A percentile compares a stretch with the other conserved stretches of the same genome.
Evolutionary conservation across 345 rosid genomes (phyloP).

Genomic region (Bruguiera gymnorhiza): DNA sequence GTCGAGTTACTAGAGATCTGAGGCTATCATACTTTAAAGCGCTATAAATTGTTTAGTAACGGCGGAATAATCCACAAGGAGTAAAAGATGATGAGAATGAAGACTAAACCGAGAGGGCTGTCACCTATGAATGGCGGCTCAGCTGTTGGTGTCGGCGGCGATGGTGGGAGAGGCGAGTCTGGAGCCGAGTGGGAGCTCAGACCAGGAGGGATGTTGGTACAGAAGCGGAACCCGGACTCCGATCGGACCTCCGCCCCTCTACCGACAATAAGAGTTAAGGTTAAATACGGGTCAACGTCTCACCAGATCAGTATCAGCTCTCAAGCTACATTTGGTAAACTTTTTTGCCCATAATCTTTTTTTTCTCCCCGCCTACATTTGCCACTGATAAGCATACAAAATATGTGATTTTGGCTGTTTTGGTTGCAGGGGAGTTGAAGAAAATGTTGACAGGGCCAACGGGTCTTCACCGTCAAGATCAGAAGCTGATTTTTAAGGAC

Average conservation of each 20-base stretch:
- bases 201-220: constrained; percentile 99
- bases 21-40: constrained; percentile 11
- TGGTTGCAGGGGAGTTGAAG: constrained; percentile 83
- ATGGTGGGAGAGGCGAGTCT: constrained; percentile 35
- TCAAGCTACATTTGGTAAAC: constrained; percentile 85
- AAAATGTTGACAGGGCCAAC: constrained; percentile 85
- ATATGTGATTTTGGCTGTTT: neutral
- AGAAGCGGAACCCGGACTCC: constrained; percentile 75
- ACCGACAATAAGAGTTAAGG: constrained; percentile 83
- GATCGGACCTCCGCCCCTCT: constrained; percentile 62
- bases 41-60: constrained; percentile 3
- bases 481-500: constrained; percentile 81
- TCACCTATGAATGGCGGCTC: constrained; percentile 47
- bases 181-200: constrained; percentile 85
- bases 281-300: constrained; percentile 79
- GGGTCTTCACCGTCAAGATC: constrained; percentile 89
- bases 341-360: neutral
- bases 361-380: neutral
- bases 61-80: neutral
- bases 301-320: constrained; percentile 79
- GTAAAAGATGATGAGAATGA: constrained; percentile 71
- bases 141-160: constrained; percentile 27
- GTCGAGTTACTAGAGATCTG: constrained; percentile 35
- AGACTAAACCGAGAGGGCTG: constrained; percentile 50
- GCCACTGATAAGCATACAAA: neutral